Base-by-base conservation (phyloP, 2,329 filamentous ascomycete species). In the Cladosporium sp. region DNA sequence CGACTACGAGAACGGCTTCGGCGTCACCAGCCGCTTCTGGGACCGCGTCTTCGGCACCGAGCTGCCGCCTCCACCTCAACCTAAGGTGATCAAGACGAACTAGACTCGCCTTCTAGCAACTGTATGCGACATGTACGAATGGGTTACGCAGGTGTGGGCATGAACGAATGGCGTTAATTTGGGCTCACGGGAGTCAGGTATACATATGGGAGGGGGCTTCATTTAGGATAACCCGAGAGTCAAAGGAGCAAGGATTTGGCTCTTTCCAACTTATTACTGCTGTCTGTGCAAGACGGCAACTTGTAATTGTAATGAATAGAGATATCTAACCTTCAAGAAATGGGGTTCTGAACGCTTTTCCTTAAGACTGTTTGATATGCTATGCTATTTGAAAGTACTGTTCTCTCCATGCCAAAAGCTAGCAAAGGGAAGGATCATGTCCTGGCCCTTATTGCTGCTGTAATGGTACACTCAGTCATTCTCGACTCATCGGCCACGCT, bases 1-100 rank as follows among this genome's bases (percentile, higher is more conserved):
- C 68, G 95, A 99, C 78, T 99, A 96, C 78, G 91, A 99, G 80
- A 94, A 97, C 71, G 95, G 95, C 62, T 99, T 98, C 73, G 95
- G 95, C 65, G 94, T 99, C 61, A 97, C 94, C 36, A 97, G 91
- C 83, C 88, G 90, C 71, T 97, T 99, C 84, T 99, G 95, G 95
- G 95, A 99, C 78, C 83, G 82, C 59, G 81, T 99, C 7, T 99
- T 99, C 76, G 92, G 93, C 71, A 99, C 95, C 1, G 90, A 96
- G 80, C 83, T 99, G 62, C 79, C 84, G 64, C 81, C 82, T 72
- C 76, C 74, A 59, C 72, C 80, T n/a, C 68, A 70, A 57, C 75
- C 82, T 4, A 84, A 84, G 78, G 78, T 84, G 30, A 68, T 84
- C 68, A 84, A 84, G 78, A 77, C 79, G 34, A 55, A 36, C 15